Base-by-base conservation (phyloP, 305 asterid genomes). In the Salvia sclarea region DNA sequence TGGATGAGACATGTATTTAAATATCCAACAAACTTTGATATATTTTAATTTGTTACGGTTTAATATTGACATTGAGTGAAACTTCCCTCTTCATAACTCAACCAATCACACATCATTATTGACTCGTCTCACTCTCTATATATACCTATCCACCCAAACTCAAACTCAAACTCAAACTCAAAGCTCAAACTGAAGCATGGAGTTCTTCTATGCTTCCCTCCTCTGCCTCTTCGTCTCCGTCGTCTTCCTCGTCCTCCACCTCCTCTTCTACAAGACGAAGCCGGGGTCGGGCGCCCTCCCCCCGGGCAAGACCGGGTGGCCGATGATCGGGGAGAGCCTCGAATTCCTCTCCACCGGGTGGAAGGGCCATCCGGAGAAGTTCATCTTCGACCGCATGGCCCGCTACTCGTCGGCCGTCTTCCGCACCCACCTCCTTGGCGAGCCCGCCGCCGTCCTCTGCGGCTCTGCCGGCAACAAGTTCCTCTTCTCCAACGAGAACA, bases 291-390 rank as follows among this genome's bases (percentile, higher is more conserved):
- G 47, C 0, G 52, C 79, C 10, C 61, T 85, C 12, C 97, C 97
- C 0, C 96, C 94, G 0, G 96, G 97, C 0, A 79, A 62, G 10
- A 78, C 84, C 0, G 94, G 97, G 0, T 88, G 85, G 90, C 94
- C 96, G 1, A n/a, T 90, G 16, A 5, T 83, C 18, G 86, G 88
- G 0, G 88, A 83, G 58, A 80, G 79, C 74, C 80, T 83, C 11
- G 84, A 81, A 53, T 81, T 81, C 35, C 81, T 83, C 45, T 67
- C 81, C 40, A 74, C 74, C 1, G 82, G 84, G 1, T 61, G 80
- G 80, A 79, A 83, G 8, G 86, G 84, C 44, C 69, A 76, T 20
- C 86, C 88, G 6, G 86, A 83, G 61, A 83, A 74, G 60, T 83
- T 83, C 72, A 54, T 80, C 1, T 70, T 66, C 35, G 79, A 74